Evolutionary conservation across 2,329 filamentous ascomycete genomes (phyloP), one percentile per base, ranked within the genome.

Genomic region (Nigrospora sphaerica): DNA sequence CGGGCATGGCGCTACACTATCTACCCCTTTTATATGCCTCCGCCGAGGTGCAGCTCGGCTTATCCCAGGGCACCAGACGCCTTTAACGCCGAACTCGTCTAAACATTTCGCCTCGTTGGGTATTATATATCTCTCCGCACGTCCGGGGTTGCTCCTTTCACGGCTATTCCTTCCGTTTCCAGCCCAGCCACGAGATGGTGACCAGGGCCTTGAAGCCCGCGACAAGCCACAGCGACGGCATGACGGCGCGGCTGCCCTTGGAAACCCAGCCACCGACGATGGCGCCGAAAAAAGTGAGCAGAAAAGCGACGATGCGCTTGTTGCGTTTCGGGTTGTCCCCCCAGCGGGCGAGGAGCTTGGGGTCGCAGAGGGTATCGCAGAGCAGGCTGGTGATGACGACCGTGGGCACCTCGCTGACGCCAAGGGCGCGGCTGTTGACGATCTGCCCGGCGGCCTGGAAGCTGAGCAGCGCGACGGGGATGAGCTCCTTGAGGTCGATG

Each of bases 361-460:
- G 70, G 54, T 80, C 77, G 37, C 71, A 73, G 50, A 77, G 68
- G 32, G 79, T 50, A 51, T 79, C 77, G 55, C 72, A 76, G 50
- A 78, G 75, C 9, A 76, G 60, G 42, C 69, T 75, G 3, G 77
- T 80, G 49, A 80, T 59, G 14, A 80, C 77, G 44, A 74, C 76
- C 1, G 76, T 76, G 2, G 76, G 77, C 46, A 80, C 67, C 57
- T 79, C 75, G 52, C 72, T 71, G 51, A 73, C 73, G 4, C 74
- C 75, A 19, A 80, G 61, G 4, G 72, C 60, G 32, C 76, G 65
- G 18, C 68, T 72, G 32, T 69, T 71, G 19, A 75, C 74, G 51
- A 79, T 78, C 59, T 79, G 75, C 37, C 75, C 74, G 10, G 73
- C 76, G 31, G 69, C 70, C 53, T 78, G 74, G 52, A 79, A 75